These are phyloP conservation scores for Gremmenia infestans DNA, from an alignment of 2,329 filamentous ascomycete genomes.

Conservation along the genomic window DNA sequence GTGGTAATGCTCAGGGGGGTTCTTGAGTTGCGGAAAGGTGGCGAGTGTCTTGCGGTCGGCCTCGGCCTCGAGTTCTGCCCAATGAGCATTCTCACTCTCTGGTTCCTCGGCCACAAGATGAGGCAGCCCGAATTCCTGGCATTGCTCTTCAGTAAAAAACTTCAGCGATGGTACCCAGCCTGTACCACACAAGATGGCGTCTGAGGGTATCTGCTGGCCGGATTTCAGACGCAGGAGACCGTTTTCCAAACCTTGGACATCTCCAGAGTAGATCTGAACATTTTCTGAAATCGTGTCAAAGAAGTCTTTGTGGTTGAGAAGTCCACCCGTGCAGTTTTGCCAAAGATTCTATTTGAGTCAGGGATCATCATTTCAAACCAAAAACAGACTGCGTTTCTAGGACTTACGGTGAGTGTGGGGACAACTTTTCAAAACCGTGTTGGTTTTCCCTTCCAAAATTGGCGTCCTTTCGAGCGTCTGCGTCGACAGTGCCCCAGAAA, in stretches of 20 bases:
- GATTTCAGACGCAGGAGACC: constrained; percentile 13
- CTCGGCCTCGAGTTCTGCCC: constrained; percentile 21
- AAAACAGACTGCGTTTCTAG: not conserved
- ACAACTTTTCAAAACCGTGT: constrained; percentile 24
- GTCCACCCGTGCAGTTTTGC: constrained; percentile 27
- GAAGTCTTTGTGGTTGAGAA: constrained; percentile 27
- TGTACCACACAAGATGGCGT: constrained; percentile 27
- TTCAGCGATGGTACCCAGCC: constrained; percentile 23
- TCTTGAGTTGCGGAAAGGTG: constrained; percentile 24
- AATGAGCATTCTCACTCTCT: constrained; percentile 16
- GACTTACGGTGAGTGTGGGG: constrained; percentile 24
- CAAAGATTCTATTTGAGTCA: constrained; percentile 23
- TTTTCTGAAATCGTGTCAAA: constrained; percentile 25
- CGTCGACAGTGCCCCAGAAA: constrained; percentile 20
- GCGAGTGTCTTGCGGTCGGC: constrained; percentile 21
- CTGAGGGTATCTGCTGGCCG: constrained; percentile 18
- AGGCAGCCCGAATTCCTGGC: constrained; percentile 22
- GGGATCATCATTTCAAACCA: not conserved
- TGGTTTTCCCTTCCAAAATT: constrained; percentile 22
- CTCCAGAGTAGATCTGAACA: constrained; percentile 18
- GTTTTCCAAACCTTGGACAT: constrained; percentile 16
- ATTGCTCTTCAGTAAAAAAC: constrained; percentile 23
- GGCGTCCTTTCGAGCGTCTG: constrained; percentile 21
- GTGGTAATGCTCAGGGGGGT: constrained; percentile 24
- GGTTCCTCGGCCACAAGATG: constrained; percentile 17